A percentile compares a stretch with the other conserved stretches of the same genome.
Conservation (phyloP, 192 early-diverging fungal genomes). For the Gryganskiella cystojenkinii region DNA sequence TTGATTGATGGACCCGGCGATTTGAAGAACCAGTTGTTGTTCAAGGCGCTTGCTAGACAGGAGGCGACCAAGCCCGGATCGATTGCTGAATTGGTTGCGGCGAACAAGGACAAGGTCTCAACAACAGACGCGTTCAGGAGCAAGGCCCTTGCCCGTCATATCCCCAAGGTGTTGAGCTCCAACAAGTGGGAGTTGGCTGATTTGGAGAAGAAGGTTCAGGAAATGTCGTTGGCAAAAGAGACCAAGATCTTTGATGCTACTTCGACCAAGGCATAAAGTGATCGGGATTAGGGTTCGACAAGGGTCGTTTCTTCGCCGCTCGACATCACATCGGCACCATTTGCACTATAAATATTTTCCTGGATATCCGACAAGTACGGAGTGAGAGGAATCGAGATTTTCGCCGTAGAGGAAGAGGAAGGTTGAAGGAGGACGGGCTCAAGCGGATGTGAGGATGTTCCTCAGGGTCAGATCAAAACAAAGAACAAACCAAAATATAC, state of each 20-base stretch:
- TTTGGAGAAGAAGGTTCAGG: conserved; percentile 33
- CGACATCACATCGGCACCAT: no score
- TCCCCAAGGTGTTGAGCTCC: conserved; percentile 41
- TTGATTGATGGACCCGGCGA: conserved; percentile 89
- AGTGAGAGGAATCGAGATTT: no score
- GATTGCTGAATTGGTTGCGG: conserved; percentile 34
- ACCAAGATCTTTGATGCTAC: conserved; percentile 46
- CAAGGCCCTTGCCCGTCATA: conserved; percentile 35
- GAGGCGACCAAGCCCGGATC: conserved; percentile 29
- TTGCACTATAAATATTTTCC: no score
- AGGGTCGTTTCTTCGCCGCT: no score
- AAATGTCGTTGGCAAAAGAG: conserved; percentile 25
- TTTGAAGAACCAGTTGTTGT: conserved; percentile 64
- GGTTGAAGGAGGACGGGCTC: no score
- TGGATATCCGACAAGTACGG: no score
- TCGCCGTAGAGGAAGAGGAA: no score
- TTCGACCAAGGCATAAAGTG: conserved; percentile 47
- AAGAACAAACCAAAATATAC: no score
- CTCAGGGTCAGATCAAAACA: no score
- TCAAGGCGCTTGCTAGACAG: conserved; percentile 58
- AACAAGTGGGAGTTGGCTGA: conserved; percentile 49
- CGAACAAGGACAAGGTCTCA: conserved; percentile 14
- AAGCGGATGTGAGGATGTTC: no score
- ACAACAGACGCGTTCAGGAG: conserved; percentile 22
- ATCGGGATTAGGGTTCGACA: no score